phyloP scores from a whole-genome alignment of 176 grass and related monocot genomes.

The Carex scoparia region DNA sequence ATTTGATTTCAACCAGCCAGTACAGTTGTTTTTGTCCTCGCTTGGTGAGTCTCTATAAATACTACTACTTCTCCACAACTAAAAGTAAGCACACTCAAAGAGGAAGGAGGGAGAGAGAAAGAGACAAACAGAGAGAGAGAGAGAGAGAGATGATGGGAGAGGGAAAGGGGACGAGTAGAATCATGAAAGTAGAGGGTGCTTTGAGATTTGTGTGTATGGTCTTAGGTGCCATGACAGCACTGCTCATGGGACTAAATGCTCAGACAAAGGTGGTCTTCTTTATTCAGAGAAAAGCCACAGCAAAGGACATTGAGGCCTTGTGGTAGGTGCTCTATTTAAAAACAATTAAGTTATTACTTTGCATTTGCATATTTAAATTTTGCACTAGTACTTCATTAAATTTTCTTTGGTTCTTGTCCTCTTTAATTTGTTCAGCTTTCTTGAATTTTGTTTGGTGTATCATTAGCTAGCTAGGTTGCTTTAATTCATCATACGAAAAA shows the following conservation, averaged over 20 bases:
- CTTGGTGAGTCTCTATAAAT: conserved; percentile 20
- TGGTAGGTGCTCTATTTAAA: conserved; percentile 34
- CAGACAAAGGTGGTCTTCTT: conserved; percentile 68
- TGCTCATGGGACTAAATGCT: conserved; percentile 56
- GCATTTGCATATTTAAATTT: not conserved
- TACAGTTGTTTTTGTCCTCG: not conserved
- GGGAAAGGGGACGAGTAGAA: conserved; percentile 5
- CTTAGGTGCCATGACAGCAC: conserved; percentile 48
- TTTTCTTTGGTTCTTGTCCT: not conserved
- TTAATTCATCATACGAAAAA: not conserved
- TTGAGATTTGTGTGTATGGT: conserved; percentile 40
- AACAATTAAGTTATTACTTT: not conserved
- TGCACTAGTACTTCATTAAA: not conserved
- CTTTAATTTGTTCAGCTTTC: not conserved
- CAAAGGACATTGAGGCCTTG: conserved; percentile 64
- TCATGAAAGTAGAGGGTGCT: conserved; percentile 41
- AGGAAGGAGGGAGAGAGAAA: not conserved
- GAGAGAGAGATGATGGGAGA: not conserved
- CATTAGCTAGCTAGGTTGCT: too few species aligned
- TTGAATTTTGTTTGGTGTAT: not conserved
- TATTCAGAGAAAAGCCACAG: conserved; percentile 48
- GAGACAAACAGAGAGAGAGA: not conserved
- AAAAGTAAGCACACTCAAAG: not conserved
- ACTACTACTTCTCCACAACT: not conserved
- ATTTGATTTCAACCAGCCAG: not conserved